Conservation (phyloP, 148 eudicot species). For the Vaccinium vitisidaea region DNA sequence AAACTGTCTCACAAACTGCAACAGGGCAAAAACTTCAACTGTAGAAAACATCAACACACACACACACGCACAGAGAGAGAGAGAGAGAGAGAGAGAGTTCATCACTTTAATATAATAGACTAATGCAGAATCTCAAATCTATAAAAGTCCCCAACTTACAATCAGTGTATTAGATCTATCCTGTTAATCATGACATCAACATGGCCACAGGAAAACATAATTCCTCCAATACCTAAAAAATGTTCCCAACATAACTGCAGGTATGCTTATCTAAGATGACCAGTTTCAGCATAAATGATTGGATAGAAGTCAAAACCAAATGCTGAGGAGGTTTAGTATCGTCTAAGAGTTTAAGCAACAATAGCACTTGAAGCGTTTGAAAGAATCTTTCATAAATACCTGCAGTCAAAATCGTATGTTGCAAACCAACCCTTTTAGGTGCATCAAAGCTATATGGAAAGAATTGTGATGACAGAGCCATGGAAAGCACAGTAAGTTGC, state of each 20-base stretch:
- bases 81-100: background rate
- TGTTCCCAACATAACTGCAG: background rate
- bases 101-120: background rate
- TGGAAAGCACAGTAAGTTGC: conserved; percentile 66
- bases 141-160: background rate
- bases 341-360: background rate
- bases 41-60: background rate
- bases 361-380: conserved; percentile 5
- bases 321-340: background rate
- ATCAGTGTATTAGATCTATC: background rate
- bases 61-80: too few species aligned
- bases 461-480: conserved; percentile 83
- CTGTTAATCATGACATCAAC: background rate
- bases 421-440: conserved; percentile 83
- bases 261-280: background rate
- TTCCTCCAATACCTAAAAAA: background rate
- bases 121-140: background rate
- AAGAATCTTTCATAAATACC: conserved; percentile 44
- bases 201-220: background rate
- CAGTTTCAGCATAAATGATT: background rate
- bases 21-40: background rate
- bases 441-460: conserved; percentile 91
- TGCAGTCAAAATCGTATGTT: conserved; percentile 70
- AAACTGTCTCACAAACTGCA: background rate
- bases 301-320: background rate